Evolutionary conservation across 2,329 filamentous ascomycete species (phyloP).

Genomic region (Ophiostoma ulmi): DNA sequence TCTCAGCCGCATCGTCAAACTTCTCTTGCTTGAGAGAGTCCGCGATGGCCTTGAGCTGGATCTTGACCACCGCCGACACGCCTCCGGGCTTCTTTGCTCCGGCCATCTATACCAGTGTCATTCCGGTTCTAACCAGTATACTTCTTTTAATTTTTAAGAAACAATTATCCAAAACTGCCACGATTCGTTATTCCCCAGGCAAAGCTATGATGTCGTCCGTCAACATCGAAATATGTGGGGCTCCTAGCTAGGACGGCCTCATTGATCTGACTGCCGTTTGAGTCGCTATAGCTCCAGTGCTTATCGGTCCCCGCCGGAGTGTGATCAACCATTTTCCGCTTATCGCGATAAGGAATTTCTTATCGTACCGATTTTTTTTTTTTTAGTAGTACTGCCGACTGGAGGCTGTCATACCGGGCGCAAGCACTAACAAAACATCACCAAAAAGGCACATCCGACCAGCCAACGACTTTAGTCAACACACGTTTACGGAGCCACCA

Average conservation of each 20-base stretch:
- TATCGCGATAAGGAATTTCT: conserved; percentile 17
- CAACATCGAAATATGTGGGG: neutral
- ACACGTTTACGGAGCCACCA: neutral
- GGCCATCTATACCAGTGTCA: conserved; percentile 19
- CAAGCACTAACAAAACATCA: conserved; percentile 21
- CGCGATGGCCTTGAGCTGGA: conserved; percentile 72
- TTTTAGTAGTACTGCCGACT: neutral
- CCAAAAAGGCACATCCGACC: conserved; percentile 13
- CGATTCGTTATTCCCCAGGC: neutral
- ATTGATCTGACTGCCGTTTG: neutral
- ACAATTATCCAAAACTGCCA: neutral
- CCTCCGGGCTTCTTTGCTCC: conserved; percentile 27
- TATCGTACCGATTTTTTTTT: conserved; percentile 16
- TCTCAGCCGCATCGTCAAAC: conserved; percentile 67
- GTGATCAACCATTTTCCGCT: conserved; percentile 24
- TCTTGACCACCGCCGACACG: conserved; percentile 55
- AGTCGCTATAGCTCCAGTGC: conserved; percentile 9
- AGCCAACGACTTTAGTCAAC: neutral
- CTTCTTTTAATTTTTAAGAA: neutral
- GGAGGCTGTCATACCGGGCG: neutral
- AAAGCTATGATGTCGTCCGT: conserved; percentile 8
- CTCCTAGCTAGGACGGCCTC: conserved; percentile 7
- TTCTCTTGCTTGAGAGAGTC: conserved; percentile 71
- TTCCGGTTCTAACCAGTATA: neutral
- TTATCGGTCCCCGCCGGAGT: conserved; percentile 24